Evolutionary conservation across 164 flowering plant species (phyloP).

Genomic region (Piper betle): DNA sequence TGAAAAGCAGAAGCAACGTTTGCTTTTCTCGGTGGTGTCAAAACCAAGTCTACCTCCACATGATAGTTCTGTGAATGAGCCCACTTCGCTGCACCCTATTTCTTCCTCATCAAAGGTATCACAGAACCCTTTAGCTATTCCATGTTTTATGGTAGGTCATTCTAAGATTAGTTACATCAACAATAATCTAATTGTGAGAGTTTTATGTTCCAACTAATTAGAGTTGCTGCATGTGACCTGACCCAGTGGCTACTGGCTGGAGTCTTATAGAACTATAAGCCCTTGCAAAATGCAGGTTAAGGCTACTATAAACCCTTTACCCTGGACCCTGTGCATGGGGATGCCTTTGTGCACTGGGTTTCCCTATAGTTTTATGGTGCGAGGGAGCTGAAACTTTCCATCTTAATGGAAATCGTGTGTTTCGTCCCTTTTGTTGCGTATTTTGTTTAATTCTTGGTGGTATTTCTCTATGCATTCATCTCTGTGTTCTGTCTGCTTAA

Average conservation of each 20-base stretch:
- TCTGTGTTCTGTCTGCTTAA: not conserved
- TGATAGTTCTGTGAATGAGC: conserved; percentile 6
- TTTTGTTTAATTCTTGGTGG: too few relatives aligned
- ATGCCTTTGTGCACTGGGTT: too few relatives aligned
- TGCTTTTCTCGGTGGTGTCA: conserved; percentile 17
- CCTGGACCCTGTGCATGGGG: too few relatives aligned
- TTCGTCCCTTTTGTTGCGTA: too few relatives aligned
- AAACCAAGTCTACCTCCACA: conserved; percentile 2
- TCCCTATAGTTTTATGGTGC: too few relatives aligned
- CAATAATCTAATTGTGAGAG: not conserved
- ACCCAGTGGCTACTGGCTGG: too few relatives aligned
- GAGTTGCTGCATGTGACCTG: too few relatives aligned
- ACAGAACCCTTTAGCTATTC: not conserved
- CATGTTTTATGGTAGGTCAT: not conserved
- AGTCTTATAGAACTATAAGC: too few relatives aligned
- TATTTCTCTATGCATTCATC: not conserved
- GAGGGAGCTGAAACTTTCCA: too few relatives aligned
- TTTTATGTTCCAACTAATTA: not conserved
- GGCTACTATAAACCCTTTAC: too few relatives aligned
- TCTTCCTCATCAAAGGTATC: conserved; percentile 3
- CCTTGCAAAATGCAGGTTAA: too few relatives aligned
- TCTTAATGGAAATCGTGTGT: too few relatives aligned
- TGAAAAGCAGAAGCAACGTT: not conserved
- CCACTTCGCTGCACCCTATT: conserved; percentile 2
- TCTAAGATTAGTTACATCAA: not conserved